Base-by-base conservation (phyloP, 2,329 filamentous ascomycete species). In the Colletotrichum sp. region DNA sequence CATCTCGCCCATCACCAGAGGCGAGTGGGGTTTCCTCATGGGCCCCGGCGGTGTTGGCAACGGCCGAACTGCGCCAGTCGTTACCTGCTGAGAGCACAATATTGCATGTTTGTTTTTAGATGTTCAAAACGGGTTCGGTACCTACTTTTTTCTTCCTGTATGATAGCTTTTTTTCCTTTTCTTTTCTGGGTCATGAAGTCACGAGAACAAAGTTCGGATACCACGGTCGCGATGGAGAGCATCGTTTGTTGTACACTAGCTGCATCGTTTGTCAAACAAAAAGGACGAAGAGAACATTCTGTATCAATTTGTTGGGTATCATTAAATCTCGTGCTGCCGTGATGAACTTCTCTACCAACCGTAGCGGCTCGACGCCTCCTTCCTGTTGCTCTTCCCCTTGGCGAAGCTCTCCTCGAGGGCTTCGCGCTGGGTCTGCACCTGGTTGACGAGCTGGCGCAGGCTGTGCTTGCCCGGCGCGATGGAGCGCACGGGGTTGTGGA, bases 391-490 rank as follows among this genome's bases (percentile, higher is more conserved):
- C 86, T 91, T 93, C 7, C 95, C 95, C 79, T 93, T 88, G 24
- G 95, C 95, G 87, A 98, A 98, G 82, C 95, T 96, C 81, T 99
- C 96, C 85, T 98, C 96, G 79, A 98, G 86, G 4, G 95, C 96
- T 13, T 98, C 95, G 82, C 93, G 93, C 85, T 99, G 96, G 77
- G 90, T 94, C 79, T 92, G 92, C 30, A 95, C 96, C 77, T 94
- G 94, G 84, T 92, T 95, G 79, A 99, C 94, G 80, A 99, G 88
- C 86, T 98, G 96, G 82, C 93, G 93, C 83, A 99, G 88, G 80
- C 91, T 98, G 85, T 98, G 96, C 87, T 98, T 98, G 75, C 95
- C 95, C 5, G 96, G 94, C 28, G 95, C 93, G 82, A 98, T 94
- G 4, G 93, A 88, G 67, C 95, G 93, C 72, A 98, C 93, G 9